phyloP scores from a whole-genome alignment of 2,329 filamentous ascomycete species.

The Colletotrichum somersetense region DNA sequence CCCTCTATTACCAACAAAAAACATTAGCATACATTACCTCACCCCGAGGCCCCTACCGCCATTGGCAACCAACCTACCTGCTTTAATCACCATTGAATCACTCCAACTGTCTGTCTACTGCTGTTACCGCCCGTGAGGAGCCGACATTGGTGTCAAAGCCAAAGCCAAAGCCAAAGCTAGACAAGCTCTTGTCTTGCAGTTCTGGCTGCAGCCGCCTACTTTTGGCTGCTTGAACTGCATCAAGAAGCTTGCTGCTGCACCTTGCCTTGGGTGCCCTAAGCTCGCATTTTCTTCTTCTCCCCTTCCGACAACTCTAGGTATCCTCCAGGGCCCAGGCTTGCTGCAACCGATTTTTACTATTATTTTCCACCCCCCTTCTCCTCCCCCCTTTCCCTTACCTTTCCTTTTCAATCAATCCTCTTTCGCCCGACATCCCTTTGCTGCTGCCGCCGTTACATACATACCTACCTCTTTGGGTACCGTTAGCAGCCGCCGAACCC shows the following conservation, averaged over 20 bases:
- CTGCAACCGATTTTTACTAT: slow-evolving; percentile 13
- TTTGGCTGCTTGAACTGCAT: slow-evolving; percentile 20
- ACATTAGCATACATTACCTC: slow-evolving; percentile 16
- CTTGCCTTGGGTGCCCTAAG: not conserved
- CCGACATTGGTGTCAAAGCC: not conserved
- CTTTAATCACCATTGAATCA: not conserved
- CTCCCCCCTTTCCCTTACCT: not conserved
- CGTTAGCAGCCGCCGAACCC: slow-evolving; percentile 20
- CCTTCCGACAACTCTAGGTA: slow-evolving; percentile 31
- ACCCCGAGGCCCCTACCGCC: not conserved
- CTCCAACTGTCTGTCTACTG: not conserved
- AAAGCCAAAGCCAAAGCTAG: not conserved
- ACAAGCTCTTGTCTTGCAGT: slow-evolving; percentile 8
- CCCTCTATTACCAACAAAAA: not conserved
- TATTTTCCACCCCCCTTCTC: not conserved
- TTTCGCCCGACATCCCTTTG: not conserved
- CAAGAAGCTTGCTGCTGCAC: slow-evolving; percentile 11
- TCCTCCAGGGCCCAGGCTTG: slow-evolving; percentile 15
- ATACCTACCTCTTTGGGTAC: not conserved
- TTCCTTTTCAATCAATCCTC: slow-evolving; percentile 5
- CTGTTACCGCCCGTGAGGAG: not conserved
- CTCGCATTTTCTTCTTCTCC: slow-evolving; percentile 30
- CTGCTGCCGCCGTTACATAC: not conserved
- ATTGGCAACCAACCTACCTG: not conserved
- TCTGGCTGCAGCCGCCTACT: slow-evolving; percentile 6